A percentile compares a stretch with the other conserved stretches of the same genome.
Conservation (phyloP, 345 rosid species). For the thale cress (Arabidopsis thaliana) region TAIR10.1 NC_003076.8:4650501-4651000, state of each 20-base stretch:
- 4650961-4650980: background rate
- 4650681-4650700: constrained; percentile 22
- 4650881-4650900: constrained; percentile 35
- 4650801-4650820: constrained; percentile 26
- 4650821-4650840: constrained; percentile 20
- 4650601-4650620: constrained; percentile 11
- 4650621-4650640: constrained; percentile 23
- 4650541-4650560: constrained; percentile 72
- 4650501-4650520: constrained; percentile 43
- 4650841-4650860: constrained; percentile 43
- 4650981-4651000: constrained; percentile 21
- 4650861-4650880: constrained; percentile 5
- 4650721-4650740: constrained; percentile 12
- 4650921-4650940: constrained; percentile 29
- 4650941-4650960: constrained; percentile 24
- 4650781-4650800: constrained; percentile 24
- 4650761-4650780: constrained; percentile 9
- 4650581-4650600: constrained; percentile 11
- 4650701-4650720: background rate
- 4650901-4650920: constrained; percentile 20
- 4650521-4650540: constrained; percentile 52
- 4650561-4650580: constrained; percentile 51
- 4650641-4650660: constrained; percentile 17
- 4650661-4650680: constrained; percentile 7
- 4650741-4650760: background rate